Evolutionary conservation across 2,329 filamentous ascomycete genomes (phyloP).

Genomic region (Diaporthe australafricana): DNA sequence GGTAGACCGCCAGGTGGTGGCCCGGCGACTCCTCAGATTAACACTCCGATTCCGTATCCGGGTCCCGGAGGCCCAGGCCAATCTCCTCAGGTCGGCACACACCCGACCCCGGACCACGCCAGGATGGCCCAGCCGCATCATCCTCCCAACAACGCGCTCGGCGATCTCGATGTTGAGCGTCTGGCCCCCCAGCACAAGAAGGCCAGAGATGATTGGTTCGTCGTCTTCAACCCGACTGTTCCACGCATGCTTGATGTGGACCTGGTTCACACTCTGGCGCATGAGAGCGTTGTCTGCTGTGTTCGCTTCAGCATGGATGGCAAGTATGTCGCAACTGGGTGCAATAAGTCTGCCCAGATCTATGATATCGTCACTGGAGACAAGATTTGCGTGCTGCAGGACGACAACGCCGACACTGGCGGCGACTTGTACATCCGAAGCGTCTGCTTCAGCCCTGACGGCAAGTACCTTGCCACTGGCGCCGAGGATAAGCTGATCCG

Average conservation of each 20-base stretch:
- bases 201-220: conserved; percentile 92
- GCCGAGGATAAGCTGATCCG: conserved; percentile 98
- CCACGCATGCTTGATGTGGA: conserved; percentile 93
- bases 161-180: conserved; percentile 88
- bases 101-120: conserved; percentile 79
- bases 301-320: conserved; percentile 97
- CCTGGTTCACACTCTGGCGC: conserved; percentile 89
- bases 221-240: conserved; percentile 93
- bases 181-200: conserved; percentile 90
- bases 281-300: conserved; percentile 98
- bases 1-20: conserved; percentile 73
- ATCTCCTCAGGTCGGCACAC: conserved; percentile 84
- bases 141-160: conserved; percentile 72
- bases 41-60: conserved; percentile 86
- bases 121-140: conserved; percentile 64
- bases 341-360: conserved; percentile 99
- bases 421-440: conserved; percentile 97
- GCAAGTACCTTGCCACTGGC: conserved; percentile 92
- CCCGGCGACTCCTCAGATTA: conserved; percentile 92
- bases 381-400: conserved; percentile 90
- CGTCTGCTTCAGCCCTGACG: conserved; percentile 98
- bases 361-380: conserved; percentile 91
- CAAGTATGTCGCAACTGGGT: conserved; percentile 95
- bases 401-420: conserved; percentile 86
- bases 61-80: conserved; percentile 70